Base-by-base conservation (phyloP, 2,329 filamentous ascomycete genomes). In the Gaeumannomyces sp. region DNA sequence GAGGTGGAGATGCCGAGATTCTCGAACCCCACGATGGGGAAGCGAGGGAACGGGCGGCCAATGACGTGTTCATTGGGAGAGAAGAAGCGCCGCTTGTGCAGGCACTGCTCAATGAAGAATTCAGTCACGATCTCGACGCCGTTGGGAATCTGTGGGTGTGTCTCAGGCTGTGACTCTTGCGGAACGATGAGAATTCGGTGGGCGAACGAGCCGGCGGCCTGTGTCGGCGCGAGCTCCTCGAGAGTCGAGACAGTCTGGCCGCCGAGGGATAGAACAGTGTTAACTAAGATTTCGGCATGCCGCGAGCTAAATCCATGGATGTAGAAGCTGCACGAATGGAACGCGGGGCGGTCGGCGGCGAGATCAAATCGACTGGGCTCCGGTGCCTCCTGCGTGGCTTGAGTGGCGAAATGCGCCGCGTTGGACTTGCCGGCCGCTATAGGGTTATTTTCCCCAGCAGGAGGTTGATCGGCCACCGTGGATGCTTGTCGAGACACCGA, bases 71-170 rank as follows among this genome's bases (percentile, higher is more conserved):
- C 80, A 63, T 81, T 78, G 6, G 93, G 92, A 35, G 89, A 80
- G 60, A 92, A 81, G 70, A 94, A 85, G 31, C 78, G 79, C 75
- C 91, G 95, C 68, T 86, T 85, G 73, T 93, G 88, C 56, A 99
- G 79, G 73, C 94, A 98, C 61, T 87, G 86, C 77, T 99, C 95
- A 63, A 99, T 83, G 84, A 94, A 99, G 82, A 95, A 96, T 73
- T 97, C 93, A 14, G 93, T 98, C 38, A 96, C 87, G 59, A 84
- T 73, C 62, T 81, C 73, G 10, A 85, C 72, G 33, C 75, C 78
- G 60, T 78, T 74, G 5, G 75, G 75, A 4, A 76, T 68, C 1
- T 59, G 35, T 2, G 79, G 83, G 60, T 82, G 81, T 0, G 77
- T 76, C 1, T 79, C 76, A 1, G 81, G 76, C 19, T 77, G 76